Base-by-base conservation (phyloP, 2,329 filamentous ascomycete genomes). In the Fusarium sp. region DNA sequence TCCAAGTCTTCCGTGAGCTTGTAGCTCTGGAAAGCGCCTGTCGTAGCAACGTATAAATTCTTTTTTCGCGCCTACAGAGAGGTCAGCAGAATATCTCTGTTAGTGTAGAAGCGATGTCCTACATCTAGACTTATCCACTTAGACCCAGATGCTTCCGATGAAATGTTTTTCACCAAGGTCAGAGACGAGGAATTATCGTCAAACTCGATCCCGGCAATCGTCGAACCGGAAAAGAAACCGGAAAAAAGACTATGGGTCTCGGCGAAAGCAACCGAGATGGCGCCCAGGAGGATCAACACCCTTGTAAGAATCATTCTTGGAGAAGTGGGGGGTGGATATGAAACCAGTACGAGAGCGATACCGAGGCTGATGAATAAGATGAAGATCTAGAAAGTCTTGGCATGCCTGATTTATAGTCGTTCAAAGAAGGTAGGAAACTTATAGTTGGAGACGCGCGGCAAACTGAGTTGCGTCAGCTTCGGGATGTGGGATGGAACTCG, bases 231-330 rank as follows among this genome's bases (percentile, higher is more conserved):
- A 51, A 69, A 69, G 49, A 69, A 69, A 17, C 66, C 66, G 7
- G 66, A 69, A 27, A 69, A 69, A 42, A 67, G 27, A 24, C 57
- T 29, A 53, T 67, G 65, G 22, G 51, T 67, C 51, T 55, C 51
- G n/a, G 51, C 51, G 11, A 35, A 33, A 31, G 24, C 44, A 49
- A 35, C 29, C 29, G 51, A 35, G 29, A 35, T 9, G 29, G 51
- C 17, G n/a, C 51, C 29, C 6, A 55, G 31, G 8, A 29, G 51
- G n/a, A 55, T 55, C 12, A 55, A 55, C 44, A 49, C 22, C 24
- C 24, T 49, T 49, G 24, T 29, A 11, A 49, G 44, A n/a, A 49
- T 7, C 44, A 49, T 49, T 14, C 14, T 27, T 49, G 24, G 20
- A 49, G 22, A 49, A 49, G 22, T 46, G 42, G 22, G 8, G 20